These are phyloP conservation scores for Schrenkiella parvula DNA, from an alignment of 345 rosid genomes.

Conservation along the genomic window DNA sequence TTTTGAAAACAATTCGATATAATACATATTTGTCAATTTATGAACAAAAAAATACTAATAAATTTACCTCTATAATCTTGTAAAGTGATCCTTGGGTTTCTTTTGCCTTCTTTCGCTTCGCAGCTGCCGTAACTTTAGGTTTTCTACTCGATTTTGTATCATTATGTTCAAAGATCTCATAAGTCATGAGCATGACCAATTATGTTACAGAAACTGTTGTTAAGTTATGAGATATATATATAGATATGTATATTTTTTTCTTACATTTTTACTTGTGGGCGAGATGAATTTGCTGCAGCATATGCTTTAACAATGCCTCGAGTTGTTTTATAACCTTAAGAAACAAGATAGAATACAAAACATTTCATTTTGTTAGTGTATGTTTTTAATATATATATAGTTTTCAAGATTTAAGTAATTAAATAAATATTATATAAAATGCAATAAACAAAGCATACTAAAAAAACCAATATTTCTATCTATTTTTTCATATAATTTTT, in stretches of 20 bases:
- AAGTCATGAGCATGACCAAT: background rate
- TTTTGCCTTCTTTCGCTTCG: conserved; percentile 19
- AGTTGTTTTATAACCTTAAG: conserved; percentile 15
- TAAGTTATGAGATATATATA: background rate
- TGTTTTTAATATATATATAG: background rate
- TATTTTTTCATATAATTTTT: background rate
- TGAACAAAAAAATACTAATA: background rate
- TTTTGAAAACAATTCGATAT: background rate
- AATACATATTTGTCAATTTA: background rate
- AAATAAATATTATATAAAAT: background rate
- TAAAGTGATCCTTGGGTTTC: conserved; percentile 23
- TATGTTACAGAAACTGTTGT: background rate
- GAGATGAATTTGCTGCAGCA: background rate
- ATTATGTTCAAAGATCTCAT: conserved; percentile 1
- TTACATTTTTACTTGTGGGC: conserved; percentile 18
- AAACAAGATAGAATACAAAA: background rate
- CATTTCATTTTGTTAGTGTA: background rate
- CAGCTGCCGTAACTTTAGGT: background rate
- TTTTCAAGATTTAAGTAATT: no score
- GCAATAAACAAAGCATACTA: background rate
- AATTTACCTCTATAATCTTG: conserved; percentile 19
- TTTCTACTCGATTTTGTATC: conserved; percentile 3
- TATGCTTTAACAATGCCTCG: background rate
- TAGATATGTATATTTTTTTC: background rate
- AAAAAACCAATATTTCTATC: background rate